Base-by-base conservation (phyloP, 306 rosid species). In the Canavalia ensiformis region DNA sequence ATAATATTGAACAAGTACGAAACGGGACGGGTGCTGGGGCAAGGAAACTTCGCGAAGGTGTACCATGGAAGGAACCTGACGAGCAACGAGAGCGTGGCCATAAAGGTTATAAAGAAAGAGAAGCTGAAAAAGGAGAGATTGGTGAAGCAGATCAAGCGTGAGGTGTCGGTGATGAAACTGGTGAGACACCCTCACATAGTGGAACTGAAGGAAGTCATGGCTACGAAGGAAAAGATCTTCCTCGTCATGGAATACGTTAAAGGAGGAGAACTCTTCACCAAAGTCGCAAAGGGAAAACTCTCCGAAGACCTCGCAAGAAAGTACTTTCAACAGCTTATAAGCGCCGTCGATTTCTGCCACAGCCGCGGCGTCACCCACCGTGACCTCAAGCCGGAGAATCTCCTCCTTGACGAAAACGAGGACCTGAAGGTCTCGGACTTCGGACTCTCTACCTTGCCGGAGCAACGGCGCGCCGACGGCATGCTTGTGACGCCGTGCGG, bases 31-130 rank as follows among this genome's bases (percentile, higher is more conserved):
- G 71, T 86, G 0, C 67, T 94, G 7, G 98, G 98, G 2, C 89
- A 92, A 55, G 98, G 98, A 0, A 94, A 89, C 30, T 94, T 94
- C 54, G 98, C 98, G 0, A 92, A 94, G 62, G 98, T 94, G 13
- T 86, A 86, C 57, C 80, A 89, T 7, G 91, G 85, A 0, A 82
- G 76, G 77, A 88, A 89, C 80, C 76, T 92, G 1, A 5, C n/a
- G 7, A 84, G 86, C 31, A 86, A 84, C 39, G 95, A 94, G 37
- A 88, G 88, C 64, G 96, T 92, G 0, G 98, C 98, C 6, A 90
- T 90, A 25, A 94, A 94, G 73, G 97, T 92, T 0, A 85, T 92
- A 4, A 85, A 86, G 79, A 94, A 94, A 47, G 91, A 90, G 34
- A 86, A 75, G 50, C 86, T 94, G 4, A 92, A 89, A 70, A 92